Percentiles rank a stretch among this genome's conserved stretches.
Conservation (phyloP, 2,329 filamentous ascomycete genomes). For the Paecilomyces sp. region DNA sequence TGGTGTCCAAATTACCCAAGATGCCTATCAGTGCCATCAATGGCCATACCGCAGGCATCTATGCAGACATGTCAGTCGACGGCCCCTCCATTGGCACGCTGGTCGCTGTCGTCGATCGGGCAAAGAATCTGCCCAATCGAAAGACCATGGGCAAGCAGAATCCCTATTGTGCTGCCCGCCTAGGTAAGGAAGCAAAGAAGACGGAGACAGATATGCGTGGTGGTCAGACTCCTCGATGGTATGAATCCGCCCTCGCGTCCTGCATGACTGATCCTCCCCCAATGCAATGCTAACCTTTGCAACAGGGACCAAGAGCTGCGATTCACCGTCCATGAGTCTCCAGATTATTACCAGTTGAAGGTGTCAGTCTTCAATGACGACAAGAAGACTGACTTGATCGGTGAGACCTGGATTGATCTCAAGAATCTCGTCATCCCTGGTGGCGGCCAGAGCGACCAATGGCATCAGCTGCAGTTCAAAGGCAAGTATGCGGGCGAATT, state of each 20-base stretch:
- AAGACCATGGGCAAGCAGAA: slow-evolving; percentile 99
- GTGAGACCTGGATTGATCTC: slow-evolving; percentile 84
- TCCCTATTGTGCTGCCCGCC: slow-evolving; percentile 85
- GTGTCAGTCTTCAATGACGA: slow-evolving; percentile 97
- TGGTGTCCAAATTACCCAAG: slow-evolving; percentile 40
- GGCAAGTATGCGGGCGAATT: slow-evolving; percentile 96
- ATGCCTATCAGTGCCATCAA: slow-evolving; percentile 55
- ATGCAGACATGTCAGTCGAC: slow-evolving; percentile 86
- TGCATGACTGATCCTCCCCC: neutral
- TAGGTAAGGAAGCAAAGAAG: slow-evolving; percentile 97
- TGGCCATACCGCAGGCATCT: slow-evolving; percentile 85
- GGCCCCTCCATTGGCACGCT: slow-evolving; percentile 90
- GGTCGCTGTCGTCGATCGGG: slow-evolving; percentile 84
- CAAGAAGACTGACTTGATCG: slow-evolving; percentile 94
- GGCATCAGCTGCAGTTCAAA: slow-evolving; percentile 80
- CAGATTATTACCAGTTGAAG: slow-evolving; percentile 93
- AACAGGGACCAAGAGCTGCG: slow-evolving; percentile 92
- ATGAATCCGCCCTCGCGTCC: slow-evolving; percentile 30
- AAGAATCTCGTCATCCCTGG: slow-evolving; percentile 73
- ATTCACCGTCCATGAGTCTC: slow-evolving; percentile 91
- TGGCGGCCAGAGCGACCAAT: slow-evolving; percentile 88
- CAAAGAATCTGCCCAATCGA: slow-evolving; percentile 93
- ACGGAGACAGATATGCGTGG: slow-evolving; percentile 89
- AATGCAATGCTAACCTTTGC: slow-evolving; percentile 6
- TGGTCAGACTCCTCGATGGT: slow-evolving; percentile 95